Base-by-base conservation (phyloP, 495 filamentous ascomycete genomes). In the Venustampulla echinocandica region DNA sequence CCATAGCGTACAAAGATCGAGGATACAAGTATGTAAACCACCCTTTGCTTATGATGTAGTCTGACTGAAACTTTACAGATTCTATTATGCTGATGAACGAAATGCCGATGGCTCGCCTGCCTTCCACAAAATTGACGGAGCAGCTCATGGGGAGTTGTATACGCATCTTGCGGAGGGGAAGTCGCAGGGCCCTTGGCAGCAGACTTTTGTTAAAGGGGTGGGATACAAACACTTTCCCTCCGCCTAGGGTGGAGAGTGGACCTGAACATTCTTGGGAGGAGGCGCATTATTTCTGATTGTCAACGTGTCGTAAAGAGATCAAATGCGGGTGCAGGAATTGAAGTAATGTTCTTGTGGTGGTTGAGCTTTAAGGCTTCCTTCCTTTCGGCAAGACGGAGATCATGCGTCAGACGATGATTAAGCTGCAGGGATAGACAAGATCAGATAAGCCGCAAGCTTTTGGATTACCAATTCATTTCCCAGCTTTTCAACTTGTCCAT, bases 41-140 rank as follows among this genome's bases (percentile, higher is more conserved):
- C 28, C 44, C 36, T 30, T 38, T 36, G 28, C 11, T 15, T 24
- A 13, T 33, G 21, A 34, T 11, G 43, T 46, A 46, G 43, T 41
- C 36, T 47, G 34, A 32, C 20, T 54, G 44, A 50, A 39, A 38
- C 37, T 55, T 42, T 52, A 9, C 39, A 72, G 70, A 46, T 73
- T 75, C 51, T 73, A 71, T 46, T 75, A 72, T 58, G 67, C 58
- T 18, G 71, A 72, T 49, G 64, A 73, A 50, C 55, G 70, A 34
- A 68, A 66, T 20, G 54, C 60, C 7, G 67, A 72, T 54, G 70
- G 70, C 2, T 30, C 61, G 13, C 45, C 61, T 27, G 57, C 36
- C 14, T 59, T 42, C 28, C 19, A 17, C 18, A 49, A 40, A 11
- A 57, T 73, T 14, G 57, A 61, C 44, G 70, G 70, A 21, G 61